These are phyloP conservation scores for Huiozyma sinensis DNA, from an alignment of 805 yeast genomes.

Conservation along the genomic window DNA sequence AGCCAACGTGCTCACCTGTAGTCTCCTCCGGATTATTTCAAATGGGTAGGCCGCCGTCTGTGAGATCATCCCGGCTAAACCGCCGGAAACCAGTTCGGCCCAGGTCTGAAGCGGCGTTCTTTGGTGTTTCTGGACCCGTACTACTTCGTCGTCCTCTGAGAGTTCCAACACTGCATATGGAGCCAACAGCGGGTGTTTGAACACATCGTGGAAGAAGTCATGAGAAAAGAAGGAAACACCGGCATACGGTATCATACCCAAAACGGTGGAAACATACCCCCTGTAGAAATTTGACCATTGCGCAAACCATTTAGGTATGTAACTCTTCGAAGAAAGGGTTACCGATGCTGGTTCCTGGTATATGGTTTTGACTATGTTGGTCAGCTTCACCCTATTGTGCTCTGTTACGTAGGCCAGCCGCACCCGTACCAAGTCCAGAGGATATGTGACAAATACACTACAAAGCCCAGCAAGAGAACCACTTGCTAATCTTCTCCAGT, in stretches of 20 bases:
- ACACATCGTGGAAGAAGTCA: conserved; percentile 78
- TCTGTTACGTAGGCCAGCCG: conserved; percentile 82
- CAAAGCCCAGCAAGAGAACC: conserved; percentile 87
- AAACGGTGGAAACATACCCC: conserved; percentile 86
- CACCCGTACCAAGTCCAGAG: conserved; percentile 82
- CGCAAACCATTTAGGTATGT: conserved; percentile 26
- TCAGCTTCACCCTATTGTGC: conserved; percentile 21
- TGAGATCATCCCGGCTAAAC: conserved; percentile 87
- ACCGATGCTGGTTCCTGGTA: conserved; percentile 25
- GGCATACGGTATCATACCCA: conserved; percentile 96
- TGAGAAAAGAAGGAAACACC: conserved; percentile 95
- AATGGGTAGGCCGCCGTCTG: conserved; percentile 97
- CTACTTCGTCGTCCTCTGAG: conserved; percentile 13
- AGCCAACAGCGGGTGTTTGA: conserved; percentile 50
- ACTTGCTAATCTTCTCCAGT: conserved; percentile 65
- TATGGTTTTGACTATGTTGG: conserved; percentile 22
- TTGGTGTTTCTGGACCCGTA: conserved; percentile 13
- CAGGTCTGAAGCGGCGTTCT: conserved; percentile 69
- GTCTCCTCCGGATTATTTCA: conserved; percentile 85
- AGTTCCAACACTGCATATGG: conserved; percentile 37
- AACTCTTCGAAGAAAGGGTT: conserved; percentile 28
- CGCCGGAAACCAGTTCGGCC: conserved; percentile 94
- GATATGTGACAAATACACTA: conserved; percentile 83
- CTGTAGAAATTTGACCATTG: conserved; percentile 65
- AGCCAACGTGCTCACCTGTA: conserved; percentile 90